These are phyloP conservation scores for Arabidopsis arenosa DNA, from an alignment of 345 rosid species.

Conservation along the genomic window DNA sequence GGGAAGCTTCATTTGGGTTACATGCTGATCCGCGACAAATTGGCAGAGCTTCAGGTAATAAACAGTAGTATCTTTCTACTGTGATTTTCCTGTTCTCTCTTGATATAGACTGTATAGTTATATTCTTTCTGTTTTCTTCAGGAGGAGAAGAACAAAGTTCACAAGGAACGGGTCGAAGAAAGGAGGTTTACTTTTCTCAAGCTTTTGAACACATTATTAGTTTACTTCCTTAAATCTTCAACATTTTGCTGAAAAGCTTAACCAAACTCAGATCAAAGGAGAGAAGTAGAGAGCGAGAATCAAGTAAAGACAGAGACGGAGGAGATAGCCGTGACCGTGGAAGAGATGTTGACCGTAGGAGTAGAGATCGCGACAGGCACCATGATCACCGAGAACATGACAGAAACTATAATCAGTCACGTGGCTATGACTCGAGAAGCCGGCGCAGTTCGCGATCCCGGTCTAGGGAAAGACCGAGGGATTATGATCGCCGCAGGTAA, in stretches of 20 bases:
- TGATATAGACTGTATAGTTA: not conserved
- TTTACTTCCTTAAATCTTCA: not conserved
- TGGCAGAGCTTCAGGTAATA: slow-evolving; percentile 87
- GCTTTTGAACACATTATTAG: slow-evolving; percentile 4
- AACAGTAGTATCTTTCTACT: not conserved
- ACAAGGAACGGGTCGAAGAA: slow-evolving; percentile 64
- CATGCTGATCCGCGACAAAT: slow-evolving; percentile 95
- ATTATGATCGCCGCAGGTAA: slow-evolving; percentile 88
- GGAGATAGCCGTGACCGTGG: slow-evolving; percentile 80
- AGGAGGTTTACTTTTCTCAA: slow-evolving; percentile 37
- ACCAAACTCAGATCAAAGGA: slow-evolving; percentile 72
- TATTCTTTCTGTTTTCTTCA: slow-evolving; percentile 46
- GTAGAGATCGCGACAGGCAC: slow-evolving; percentile 84
- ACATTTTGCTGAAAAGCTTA: slow-evolving; percentile 8
- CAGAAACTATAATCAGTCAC: slow-evolving; percentile 70
- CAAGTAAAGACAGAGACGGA: slow-evolving; percentile 66
- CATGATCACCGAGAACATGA: slow-evolving; percentile 62
- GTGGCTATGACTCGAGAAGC: slow-evolving; percentile 82
- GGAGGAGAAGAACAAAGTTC: slow-evolving; percentile 85
- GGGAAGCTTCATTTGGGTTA: slow-evolving; percentile 99
- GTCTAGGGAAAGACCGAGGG: slow-evolving; percentile 80
- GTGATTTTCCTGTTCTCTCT: slow-evolving; percentile 10
- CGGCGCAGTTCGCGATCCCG: slow-evolving; percentile 81
- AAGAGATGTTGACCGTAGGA: slow-evolving; percentile 85
- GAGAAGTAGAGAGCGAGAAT: slow-evolving; percentile 67